These are phyloP conservation scores for Pilasporangium apinafurcum DNA, from an alignment of 352 stramenopile species.

Conservation along the genomic window DNA sequence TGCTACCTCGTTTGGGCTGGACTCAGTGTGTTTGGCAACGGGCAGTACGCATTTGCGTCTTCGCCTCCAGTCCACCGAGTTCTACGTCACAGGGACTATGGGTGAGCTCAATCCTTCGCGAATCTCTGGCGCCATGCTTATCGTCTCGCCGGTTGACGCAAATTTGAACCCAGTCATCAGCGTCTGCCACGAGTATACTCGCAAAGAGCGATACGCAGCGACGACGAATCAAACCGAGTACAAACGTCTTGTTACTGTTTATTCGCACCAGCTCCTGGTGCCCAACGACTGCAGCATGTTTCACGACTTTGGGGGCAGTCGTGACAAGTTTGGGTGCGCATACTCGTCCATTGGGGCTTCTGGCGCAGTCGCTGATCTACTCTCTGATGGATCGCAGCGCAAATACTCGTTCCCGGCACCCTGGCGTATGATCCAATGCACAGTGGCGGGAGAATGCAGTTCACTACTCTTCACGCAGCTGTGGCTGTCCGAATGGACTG, in stretches of 20 bases:
- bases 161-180: constrained; percentile 12
- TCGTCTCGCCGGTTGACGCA: constrained; percentile 14
- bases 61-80: constrained; percentile 22
- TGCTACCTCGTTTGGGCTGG: constrained; percentile 14
- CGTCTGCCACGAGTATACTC: constrained; percentile 5
- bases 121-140: constrained; percentile 13
- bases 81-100: constrained; percentile 16
- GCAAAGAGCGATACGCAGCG: constrained; percentile 4
- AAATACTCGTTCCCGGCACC: constrained; percentile 22
- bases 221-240: constrained; percentile 12
- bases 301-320: constrained; percentile 9
- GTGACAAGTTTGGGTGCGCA: constrained; percentile 21
- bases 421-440: constrained; percentile 36
- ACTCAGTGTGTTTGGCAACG: constrained; percentile 11
- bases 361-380: constrained; percentile 13
- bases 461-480: constrained; percentile 30
- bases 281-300: constrained; percentile 13
- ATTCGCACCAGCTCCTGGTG: constrained; percentile 18
- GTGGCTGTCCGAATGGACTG: constrained; percentile 26
- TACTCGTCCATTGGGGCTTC: constrained; percentile 23
- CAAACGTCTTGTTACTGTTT: constrained; percentile 10
- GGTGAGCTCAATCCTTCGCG: constrained; percentile 25
- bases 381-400: constrained; percentile 8
- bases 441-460: constrained; percentile 23
- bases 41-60: constrained; percentile 14